phyloP scores from a whole-genome alignment of 2,329 filamentous ascomycete genomes.

The Shiraia sp. region DNA sequence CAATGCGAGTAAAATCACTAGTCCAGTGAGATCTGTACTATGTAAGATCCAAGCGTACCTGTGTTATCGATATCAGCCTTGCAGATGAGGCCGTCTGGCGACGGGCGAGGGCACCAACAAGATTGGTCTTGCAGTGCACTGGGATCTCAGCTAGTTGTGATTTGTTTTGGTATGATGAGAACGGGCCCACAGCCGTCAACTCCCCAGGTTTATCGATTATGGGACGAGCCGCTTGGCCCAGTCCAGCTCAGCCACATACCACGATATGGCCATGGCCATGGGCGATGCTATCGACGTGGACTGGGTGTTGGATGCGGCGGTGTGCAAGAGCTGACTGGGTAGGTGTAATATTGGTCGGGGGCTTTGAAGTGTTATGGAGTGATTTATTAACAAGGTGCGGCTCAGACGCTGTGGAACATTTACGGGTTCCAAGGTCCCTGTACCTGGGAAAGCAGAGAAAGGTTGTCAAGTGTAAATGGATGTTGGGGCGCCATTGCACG shows the following conservation, averaged over 20 bases:
- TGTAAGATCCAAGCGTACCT: background rate
- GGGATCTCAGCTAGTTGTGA: conserved; percentile 5
- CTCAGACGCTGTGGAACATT: conserved; percentile 15
- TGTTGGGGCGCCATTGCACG: conserved; percentile 16
- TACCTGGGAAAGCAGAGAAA: no score
- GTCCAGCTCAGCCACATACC: conserved; percentile 6
- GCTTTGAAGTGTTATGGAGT: conserved; percentile 9
- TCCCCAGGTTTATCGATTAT: conserved; percentile 26
- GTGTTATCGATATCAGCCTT: background rate
- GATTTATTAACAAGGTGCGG: conserved; percentile 17
- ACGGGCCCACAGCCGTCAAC: no score
- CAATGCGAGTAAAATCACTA: no score
- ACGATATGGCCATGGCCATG: no score
- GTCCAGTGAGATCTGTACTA: background rate
- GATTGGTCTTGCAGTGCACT: no score
- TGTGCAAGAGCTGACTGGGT: conserved; percentile 5
- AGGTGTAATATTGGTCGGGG: conserved; percentile 6
- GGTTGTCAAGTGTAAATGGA: no score
- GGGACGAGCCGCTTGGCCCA: conserved; percentile 11
- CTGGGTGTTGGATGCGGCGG: no score
- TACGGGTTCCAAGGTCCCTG: no score
- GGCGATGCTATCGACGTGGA: no score
- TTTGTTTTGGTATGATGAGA: no score
- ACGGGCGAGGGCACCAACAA: no score
- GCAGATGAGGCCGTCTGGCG: background rate